phyloP scores from a whole-genome alignment of 2,329 filamentous ascomycete genomes.

The Dryadomyces sulphureus region DNA sequence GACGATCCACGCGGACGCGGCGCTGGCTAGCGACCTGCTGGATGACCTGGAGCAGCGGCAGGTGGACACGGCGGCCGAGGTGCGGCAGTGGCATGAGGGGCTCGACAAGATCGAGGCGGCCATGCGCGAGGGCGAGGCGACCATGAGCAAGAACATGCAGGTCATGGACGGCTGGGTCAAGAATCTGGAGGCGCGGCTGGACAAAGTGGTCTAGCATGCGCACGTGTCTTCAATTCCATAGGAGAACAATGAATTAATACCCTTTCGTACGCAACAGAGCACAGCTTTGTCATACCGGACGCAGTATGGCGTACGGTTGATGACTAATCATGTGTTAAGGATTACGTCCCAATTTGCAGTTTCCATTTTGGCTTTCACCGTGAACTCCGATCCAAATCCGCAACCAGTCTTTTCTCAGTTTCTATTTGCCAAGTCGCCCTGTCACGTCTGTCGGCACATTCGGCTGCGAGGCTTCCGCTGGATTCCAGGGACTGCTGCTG shows the following conservation, averaged over 20 bases:
- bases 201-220: conserved; percentile 25
- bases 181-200: conserved; percentile 66
- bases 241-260: too few relatives aligned
- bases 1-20: conserved; percentile 75
- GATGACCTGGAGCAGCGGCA: conserved; percentile 67
- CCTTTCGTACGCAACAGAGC: too few relatives aligned
- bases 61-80: conserved; percentile 66
- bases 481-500: neutral
- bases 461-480: neutral
- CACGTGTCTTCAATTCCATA: too few relatives aligned
- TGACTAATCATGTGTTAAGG: neutral
- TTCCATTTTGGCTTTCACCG: neutral
- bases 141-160: conserved; percentile 66
- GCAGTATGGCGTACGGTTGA: neutral
- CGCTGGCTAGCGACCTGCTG: conserved; percentile 62
- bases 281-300: neutral
- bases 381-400: neutral
- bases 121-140: conserved; percentile 52
- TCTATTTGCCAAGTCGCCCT: too few relatives aligned
- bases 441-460: too few relatives aligned
- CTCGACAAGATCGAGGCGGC: conserved; percentile 64
- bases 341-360: neutral
- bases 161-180: conserved; percentile 83
- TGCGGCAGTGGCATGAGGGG: conserved; percentile 74
- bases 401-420: neutral